phyloP scores from a whole-genome alignment of 2,329 filamentous ascomycete genomes.

The Mariannaea sp. region DNA sequence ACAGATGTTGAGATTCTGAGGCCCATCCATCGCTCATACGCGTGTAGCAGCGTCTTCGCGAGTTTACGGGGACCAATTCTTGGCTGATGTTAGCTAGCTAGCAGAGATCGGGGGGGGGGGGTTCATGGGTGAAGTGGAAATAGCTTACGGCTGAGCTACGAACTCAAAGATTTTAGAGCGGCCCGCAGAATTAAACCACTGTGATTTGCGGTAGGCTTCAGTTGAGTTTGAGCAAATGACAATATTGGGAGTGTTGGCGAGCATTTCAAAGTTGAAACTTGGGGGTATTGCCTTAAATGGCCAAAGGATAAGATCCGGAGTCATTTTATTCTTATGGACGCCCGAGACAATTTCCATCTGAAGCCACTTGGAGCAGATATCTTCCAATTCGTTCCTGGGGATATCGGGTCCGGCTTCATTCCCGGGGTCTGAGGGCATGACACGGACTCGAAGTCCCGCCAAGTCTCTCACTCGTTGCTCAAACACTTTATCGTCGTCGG shows the following conservation, averaged over 20 bases:
- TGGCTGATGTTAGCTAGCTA: neutral
- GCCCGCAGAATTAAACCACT: conserved; percentile 22
- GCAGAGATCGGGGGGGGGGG: too few relatives aligned
- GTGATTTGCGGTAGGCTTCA: conserved; percentile 38
- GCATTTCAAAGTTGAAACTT: neutral
- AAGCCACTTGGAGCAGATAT: conserved; percentile 7
- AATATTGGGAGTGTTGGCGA: conserved; percentile 32
- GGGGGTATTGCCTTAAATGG: conserved; percentile 18
- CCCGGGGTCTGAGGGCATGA: too few relatives aligned
- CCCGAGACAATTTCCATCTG: conserved; percentile 28
- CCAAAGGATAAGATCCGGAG: conserved; percentile 39
- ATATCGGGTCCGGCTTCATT: too few relatives aligned
- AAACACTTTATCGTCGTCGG: conserved; percentile 37
- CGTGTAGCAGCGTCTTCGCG: too few relatives aligned
- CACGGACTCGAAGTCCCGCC: conserved; percentile 39
- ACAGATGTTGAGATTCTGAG: too few relatives aligned
- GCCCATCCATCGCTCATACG: too few relatives aligned
- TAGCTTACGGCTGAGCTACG: conserved; percentile 46
- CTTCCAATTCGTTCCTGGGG: too few relatives aligned
- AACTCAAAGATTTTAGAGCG: conserved; percentile 42
- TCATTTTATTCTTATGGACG: neutral
- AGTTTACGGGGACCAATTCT: conserved; percentile 47
- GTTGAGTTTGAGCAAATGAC: conserved; percentile 43
- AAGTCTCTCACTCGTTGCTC: conserved; percentile 37
- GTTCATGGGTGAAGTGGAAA: rapidly evolving